A percentile compares a stretch with the other conserved stretches of the same genome.
Evolutionary conservation across 805 yeast genomes (phyloP).

Genomic region (Wickerhamiella cacticola): DNA sequence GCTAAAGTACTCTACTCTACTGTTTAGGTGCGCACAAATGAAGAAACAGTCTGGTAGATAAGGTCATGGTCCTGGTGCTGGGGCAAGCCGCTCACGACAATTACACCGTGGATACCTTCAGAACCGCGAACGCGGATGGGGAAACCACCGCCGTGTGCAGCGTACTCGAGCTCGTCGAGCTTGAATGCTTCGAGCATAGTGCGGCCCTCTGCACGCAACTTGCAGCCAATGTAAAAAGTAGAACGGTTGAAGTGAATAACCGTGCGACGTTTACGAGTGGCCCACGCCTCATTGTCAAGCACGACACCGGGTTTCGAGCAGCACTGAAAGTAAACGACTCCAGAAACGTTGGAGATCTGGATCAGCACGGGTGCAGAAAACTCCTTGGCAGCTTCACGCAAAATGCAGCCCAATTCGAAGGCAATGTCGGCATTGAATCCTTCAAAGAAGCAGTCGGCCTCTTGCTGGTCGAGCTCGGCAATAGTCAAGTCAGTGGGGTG

Average conservation of each 20-base stretch:
- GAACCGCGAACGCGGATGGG: slow-evolving; percentile 26
- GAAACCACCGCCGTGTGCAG: slow-evolving; percentile 27
- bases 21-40: not conserved
- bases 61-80: slow-evolving; percentile 26
- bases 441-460: slow-evolving; percentile 21
- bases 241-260: slow-evolving; percentile 25
- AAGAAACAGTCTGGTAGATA: slow-evolving; percentile 19
- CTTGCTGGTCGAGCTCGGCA: slow-evolving; percentile 21
- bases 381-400: slow-evolving; percentile 29
- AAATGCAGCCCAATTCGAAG: slow-evolving; percentile 66
- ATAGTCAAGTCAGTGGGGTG: not conserved
- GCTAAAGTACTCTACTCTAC: not conserved
- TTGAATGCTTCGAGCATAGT: slow-evolving; percentile 19
- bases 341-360: slow-evolving; percentile 21
- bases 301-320: slow-evolving; percentile 25
- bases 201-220: slow-evolving; percentile 20
- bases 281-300: slow-evolving; percentile 26
- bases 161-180: slow-evolving; percentile 21
- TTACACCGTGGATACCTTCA: slow-evolving; percentile 26
- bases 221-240: slow-evolving; percentile 24
- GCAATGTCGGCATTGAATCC: slow-evolving; percentile 43
- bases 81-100: slow-evolving; percentile 25
- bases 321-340: slow-evolving; percentile 24
- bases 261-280: slow-evolving; percentile 23
- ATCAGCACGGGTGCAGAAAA: slow-evolving; percentile 22